phyloP scores from a whole-genome alignment of 2,329 filamentous ascomycete genomes.

The Claviceps purpurea region DNA sequence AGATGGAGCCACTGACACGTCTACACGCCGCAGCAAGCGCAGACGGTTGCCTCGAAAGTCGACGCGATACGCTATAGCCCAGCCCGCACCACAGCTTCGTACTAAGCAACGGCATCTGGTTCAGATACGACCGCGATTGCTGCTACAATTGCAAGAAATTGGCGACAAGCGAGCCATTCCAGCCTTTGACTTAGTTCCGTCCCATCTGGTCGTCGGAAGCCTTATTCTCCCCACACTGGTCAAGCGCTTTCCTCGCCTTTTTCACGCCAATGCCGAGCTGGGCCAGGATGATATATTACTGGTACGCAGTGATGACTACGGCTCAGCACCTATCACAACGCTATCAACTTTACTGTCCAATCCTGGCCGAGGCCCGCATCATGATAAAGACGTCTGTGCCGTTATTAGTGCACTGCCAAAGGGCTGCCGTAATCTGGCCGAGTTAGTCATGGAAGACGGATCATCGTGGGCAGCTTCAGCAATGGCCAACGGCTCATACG shows the following conservation, averaged over 20 bases:
- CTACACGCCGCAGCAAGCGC: constrained; percentile 23
- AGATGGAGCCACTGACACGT: constrained; percentile 30
- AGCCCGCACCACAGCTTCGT: constrained; percentile 46
- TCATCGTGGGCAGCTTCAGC: constrained; percentile 42
- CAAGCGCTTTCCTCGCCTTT: constrained; percentile 49
- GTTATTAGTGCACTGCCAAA: constrained; percentile 50
- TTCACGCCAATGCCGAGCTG: constrained; percentile 48
- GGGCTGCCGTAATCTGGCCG: constrained; percentile 36
- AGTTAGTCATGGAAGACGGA: constrained; percentile 55
- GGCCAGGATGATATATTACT: constrained; percentile 58
- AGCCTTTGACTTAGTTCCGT: constrained; percentile 60
- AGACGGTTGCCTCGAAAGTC: constrained; percentile 38
- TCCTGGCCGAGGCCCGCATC: constrained; percentile 32
- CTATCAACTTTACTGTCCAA: constrained; percentile 18
- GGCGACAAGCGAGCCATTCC: constrained; percentile 49
- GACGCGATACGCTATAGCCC: constrained; percentile 54
- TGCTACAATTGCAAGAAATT: constrained; percentile 61
- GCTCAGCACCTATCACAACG: constrained; percentile 12
- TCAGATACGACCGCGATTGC: constrained; percentile 51
- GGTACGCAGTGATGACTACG: constrained; percentile 57
- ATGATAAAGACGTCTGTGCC: constrained; percentile 45
- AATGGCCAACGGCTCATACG: constrained; percentile 44
- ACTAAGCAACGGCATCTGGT: constrained; percentile 52
- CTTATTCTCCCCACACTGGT: constrained; percentile 45
- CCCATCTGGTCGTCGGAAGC: constrained; percentile 42